phyloP scores from a whole-genome alignment of 1,139 yeast genomes.

The Pichia inconspicua region DNA sequence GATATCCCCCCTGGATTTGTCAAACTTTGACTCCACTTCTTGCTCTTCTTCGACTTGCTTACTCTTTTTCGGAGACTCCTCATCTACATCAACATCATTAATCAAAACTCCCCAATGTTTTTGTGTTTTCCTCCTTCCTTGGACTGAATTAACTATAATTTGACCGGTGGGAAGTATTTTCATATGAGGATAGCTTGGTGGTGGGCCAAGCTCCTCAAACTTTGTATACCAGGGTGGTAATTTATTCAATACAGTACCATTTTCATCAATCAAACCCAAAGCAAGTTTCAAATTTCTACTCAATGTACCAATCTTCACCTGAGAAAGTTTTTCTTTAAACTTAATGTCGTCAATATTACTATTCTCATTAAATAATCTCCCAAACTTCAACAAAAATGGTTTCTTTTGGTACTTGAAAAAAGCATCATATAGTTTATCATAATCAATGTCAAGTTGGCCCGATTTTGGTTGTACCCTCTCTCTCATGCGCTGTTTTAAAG shows the following conservation, averaged over 20 bases:
- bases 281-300: slow-evolving; percentile 57
- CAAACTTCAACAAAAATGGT: slow-evolving; percentile 61
- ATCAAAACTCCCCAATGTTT: slow-evolving; percentile 13
- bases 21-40: slow-evolving; percentile 21
- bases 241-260: slow-evolving; percentile 15
- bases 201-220: slow-evolving; percentile 71
- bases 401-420: slow-evolving; percentile 75
- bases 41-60: slow-evolving; percentile 33
- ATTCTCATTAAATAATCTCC: slow-evolving; percentile 49
- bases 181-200: slow-evolving; percentile 73
- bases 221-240: slow-evolving; percentile 79
- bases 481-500: slow-evolving; percentile 64
- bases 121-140: slow-evolving; percentile 4
- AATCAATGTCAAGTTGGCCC: slow-evolving; percentile 84
- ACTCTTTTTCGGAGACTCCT: slow-evolving; percentile 25
- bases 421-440: slow-evolving; percentile 74
- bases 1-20: slow-evolving; percentile 18
- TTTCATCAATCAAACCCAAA: slow-evolving; percentile 52
- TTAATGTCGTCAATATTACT: slow-evolving; percentile 7
- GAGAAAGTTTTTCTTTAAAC: slow-evolving; percentile 28
- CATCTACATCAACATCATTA: slow-evolving; percentile 25
- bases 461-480: slow-evolving; percentile 85
- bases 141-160: slow-evolving; percentile 2
- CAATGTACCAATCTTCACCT: slow-evolving; percentile 58
- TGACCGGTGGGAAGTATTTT: slow-evolving; percentile 34